Evolutionary conservation across 306 rosid genomes (phyloP).

Genomic region (Pyrus betulifolia): DNA sequence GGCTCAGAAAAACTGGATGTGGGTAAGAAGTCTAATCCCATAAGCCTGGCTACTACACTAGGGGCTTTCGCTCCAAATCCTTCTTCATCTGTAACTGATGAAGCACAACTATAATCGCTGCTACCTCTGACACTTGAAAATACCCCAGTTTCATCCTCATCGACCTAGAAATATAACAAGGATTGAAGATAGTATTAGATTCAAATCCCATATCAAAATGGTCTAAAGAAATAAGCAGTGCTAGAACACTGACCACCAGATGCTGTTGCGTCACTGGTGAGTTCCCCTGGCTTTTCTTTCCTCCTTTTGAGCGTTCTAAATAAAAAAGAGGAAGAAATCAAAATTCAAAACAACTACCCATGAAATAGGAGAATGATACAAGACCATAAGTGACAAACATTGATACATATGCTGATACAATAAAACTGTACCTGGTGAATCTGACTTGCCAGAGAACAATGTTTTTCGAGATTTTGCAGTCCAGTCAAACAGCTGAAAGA

Average conservation of each 20-base stretch:
- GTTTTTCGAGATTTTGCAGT: constrained; percentile 79
- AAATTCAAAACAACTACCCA: constrained; percentile 10
- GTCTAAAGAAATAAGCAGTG: constrained; percentile 9
- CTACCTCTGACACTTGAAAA: constrained; percentile 47
- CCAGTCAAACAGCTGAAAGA: constrained; percentile 92
- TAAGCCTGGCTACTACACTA: constrained; percentile 82
- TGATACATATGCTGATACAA: constrained; percentile 1
- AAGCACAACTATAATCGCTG: constrained; percentile 73
- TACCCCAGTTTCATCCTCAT: constrained; percentile 51
- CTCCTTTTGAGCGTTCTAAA: constrained; percentile 45
- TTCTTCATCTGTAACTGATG: constrained; percentile 88
- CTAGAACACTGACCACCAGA: constrained; percentile 30
- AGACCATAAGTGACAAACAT: constrained; percentile 1
- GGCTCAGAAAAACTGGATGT: constrained; percentile 53
- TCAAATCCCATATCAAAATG: background rate
- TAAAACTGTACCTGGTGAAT: constrained; percentile 42
- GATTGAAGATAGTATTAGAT: background rate
- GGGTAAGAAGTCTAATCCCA: constrained; percentile 92
- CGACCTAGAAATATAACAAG: constrained; percentile 32
- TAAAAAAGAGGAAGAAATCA: constrained; percentile 2
- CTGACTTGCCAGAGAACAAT: constrained; percentile 62
- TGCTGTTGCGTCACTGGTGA: constrained; percentile 37
- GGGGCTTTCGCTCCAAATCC: constrained; percentile 60
- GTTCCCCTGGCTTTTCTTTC: constrained; percentile 41
- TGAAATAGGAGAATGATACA: background rate